Evolutionary conservation across 805 yeast genomes (phyloP), one percentile per base, ranked within the genome.

Genomic region (Groenewaldozyma tartarivorans): DNA sequence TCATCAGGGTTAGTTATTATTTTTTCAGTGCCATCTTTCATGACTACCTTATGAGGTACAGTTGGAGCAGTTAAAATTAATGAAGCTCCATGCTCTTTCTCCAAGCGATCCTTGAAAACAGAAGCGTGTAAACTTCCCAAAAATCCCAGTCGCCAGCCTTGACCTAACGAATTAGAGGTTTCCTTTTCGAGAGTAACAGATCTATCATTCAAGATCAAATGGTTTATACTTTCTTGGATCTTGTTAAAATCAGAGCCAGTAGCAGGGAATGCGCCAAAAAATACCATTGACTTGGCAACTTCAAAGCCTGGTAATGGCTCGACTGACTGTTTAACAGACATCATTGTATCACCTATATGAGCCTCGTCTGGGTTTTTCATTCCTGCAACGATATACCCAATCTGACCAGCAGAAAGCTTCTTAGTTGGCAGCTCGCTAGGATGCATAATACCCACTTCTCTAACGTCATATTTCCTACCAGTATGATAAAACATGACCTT

Each of bases 201-300:
- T 52, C 96, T 74, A 56, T 90, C 98, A 57, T 90, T 90, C 44
- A 92, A 66, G 4, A 90, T 94, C 48, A 90, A 67, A 54, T 86
- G 87, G 52, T 81, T 84, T 61, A 90, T 77, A 57, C 87, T 81
- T 52, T 92, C 97, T 55, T 92, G 94, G 67, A 90, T 70, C 20
- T 74, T 80, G 46, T 83, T 82, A 59, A 90, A 90, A 53, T 90
- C 95, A 0, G 81, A 72, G 3, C 95, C 95, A 54, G 90, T 95
- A 0, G 96, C 92, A 0, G 98, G 97, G 52, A 86, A 90, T 0
- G 97, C 98, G 11, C 97, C 97, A 37, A 90, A 94, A 58, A 90
- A 92, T 5, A 90, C 97, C 97, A 92, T 92, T 1, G 97, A 96
- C 60, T 92, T 88, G 1, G 94, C 88, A 53, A 86, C 96, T 61